These are phyloP conservation scores for Chenopodium suecicum DNA, from an alignment of 148 eudicot genomes.

Conservation along the genomic window DNA sequence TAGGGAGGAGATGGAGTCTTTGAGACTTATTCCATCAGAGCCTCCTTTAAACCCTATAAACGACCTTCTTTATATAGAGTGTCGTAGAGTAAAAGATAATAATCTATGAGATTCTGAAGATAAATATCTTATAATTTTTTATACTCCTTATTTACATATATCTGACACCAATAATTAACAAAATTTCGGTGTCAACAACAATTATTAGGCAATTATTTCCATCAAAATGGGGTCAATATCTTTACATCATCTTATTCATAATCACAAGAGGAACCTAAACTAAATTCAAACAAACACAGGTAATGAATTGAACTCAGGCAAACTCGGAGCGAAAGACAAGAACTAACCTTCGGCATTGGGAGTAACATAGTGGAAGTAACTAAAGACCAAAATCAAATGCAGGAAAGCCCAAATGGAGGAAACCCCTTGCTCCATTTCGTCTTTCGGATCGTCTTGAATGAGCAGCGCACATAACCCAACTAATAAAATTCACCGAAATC, in stretches of 20 bases:
- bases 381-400: conserved; percentile 3
- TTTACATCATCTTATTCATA: neutral
- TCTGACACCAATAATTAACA: too few species aligned
- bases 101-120: too few species aligned
- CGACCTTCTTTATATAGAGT: too few species aligned
- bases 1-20: too few species aligned
- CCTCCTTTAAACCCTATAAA: too few species aligned
- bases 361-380: neutral
- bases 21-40: too few species aligned
- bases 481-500: neutral
- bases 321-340: neutral
- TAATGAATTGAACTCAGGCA: neutral
- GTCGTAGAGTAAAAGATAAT: too few species aligned
- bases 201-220: neutral
- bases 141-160: too few species aligned
- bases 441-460: neutral
- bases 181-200: too few species aligned
- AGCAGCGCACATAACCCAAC: conserved; percentile 2
- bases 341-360: conserved; percentile 16
- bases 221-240: neutral
- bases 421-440: conserved; percentile 13
- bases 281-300: neutral
- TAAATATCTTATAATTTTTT: too few species aligned
- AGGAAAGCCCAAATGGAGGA: neutral
- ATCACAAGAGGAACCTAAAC: neutral